Evolutionary conservation across 2,329 filamentous ascomycete species (phyloP).

Genomic region (Ceratocystis harringtonii): DNA sequence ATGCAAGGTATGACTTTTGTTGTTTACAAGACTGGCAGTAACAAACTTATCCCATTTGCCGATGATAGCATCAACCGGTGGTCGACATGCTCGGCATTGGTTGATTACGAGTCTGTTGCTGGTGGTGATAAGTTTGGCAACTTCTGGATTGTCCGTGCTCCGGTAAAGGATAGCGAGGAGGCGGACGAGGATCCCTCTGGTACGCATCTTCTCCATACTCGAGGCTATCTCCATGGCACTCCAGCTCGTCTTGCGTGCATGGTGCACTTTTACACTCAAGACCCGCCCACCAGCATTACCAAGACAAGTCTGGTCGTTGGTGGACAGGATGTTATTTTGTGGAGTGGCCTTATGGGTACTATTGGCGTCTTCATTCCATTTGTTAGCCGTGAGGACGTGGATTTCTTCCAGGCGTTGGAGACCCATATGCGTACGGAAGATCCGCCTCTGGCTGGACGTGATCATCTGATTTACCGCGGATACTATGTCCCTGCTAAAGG

Average conservation of each 20-base stretch:
- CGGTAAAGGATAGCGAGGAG: conserved; percentile 70
- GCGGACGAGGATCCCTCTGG: conserved; percentile 83
- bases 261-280: conserved; percentile 79
- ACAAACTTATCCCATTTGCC: conserved; percentile 81
- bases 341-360: conserved; percentile 89
- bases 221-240: conserved; percentile 77
- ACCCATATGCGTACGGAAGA: conserved; percentile 76
- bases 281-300: conserved; percentile 79
- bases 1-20: conserved; percentile 84
- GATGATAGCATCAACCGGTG: conserved; percentile 83
- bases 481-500: conserved; percentile 97
- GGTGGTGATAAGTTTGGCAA: conserved; percentile 98
- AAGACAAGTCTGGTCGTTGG: conserved; percentile 84
- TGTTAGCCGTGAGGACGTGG: conserved; percentile 76
- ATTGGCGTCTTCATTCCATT: conserved; percentile 90
- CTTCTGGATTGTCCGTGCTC: conserved; percentile 79
- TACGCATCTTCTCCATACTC: conserved; percentile 78
- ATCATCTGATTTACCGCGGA: conserved; percentile 87
- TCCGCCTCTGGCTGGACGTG: conserved; percentile 73
- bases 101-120: conserved; percentile 91
- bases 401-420: conserved; percentile 94
- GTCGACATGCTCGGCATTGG: conserved; percentile 83
- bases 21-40: conserved; percentile 84
- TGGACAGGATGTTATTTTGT: conserved; percentile 79
- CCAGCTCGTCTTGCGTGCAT: conserved; percentile 73